phyloP scores from a whole-genome alignment of 345 rosid genomes.

The Viola odorata region DNA sequence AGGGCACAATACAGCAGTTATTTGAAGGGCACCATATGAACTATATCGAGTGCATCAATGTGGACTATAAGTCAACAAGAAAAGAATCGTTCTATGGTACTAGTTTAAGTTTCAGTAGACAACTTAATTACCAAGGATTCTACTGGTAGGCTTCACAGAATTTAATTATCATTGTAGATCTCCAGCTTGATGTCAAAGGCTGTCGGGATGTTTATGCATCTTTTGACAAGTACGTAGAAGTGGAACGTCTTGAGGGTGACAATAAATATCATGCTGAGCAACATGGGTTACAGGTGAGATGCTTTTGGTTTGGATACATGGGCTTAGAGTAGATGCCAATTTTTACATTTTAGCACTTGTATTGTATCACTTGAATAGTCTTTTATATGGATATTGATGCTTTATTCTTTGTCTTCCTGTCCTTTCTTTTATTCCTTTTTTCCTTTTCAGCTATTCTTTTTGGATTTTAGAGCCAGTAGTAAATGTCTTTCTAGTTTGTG shows the following conservation, averaged over 20 bases:
- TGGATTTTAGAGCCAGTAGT: not conserved
- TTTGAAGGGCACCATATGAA: constrained; percentile 75
- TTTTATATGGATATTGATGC: too few species aligned
- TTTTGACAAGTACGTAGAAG: constrained; percentile 97
- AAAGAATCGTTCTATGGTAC: constrained; percentile 98
- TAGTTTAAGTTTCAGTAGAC: constrained; percentile 11
- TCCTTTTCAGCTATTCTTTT: not conserved
- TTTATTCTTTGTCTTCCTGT: not conserved
- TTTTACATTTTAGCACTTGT: not conserved
- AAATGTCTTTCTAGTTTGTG: not conserved
- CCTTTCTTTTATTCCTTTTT: not conserved
- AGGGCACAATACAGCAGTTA: constrained; percentile 52
- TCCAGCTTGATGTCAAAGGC: constrained; percentile 99
- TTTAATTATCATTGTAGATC: constrained; percentile 47
- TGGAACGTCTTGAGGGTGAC: constrained; percentile 96
- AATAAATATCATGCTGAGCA: constrained; percentile 91
- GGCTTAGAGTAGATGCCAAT: not conserved
- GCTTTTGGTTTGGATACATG: not conserved
- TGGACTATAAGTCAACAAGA: constrained; percentile 89
- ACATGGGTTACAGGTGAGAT: constrained; percentile 80
- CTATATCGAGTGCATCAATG: constrained; percentile 93
- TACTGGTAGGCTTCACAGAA: constrained; percentile 12
- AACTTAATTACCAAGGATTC: constrained; percentile 15
- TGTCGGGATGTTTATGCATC: constrained; percentile 97
- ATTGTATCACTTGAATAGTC: too few species aligned